A percentile compares a stretch with the other conserved stretches of the same genome.
Evolutionary conservation across 1,139 yeast genomes (phyloP).

Genomic region (Kurtzmaniella natalensis): DNA sequence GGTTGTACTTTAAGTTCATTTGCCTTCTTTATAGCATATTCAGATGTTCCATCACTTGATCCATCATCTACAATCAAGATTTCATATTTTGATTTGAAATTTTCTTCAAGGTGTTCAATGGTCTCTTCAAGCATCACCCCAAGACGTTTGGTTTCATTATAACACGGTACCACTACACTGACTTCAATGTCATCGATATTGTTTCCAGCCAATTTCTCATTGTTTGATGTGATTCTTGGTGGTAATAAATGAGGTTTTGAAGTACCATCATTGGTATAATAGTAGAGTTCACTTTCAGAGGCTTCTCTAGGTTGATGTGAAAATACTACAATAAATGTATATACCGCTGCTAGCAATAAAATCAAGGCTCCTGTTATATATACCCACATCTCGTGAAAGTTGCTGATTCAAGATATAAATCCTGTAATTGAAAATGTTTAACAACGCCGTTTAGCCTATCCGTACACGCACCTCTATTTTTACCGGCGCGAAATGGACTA

Average conservation of each 20-base stretch:
- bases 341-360: constrained; percentile 20
- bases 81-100: constrained; percentile 51
- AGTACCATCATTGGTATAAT: constrained; percentile 34
- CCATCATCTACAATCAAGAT: constrained; percentile 90
- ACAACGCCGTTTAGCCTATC: too few relatives aligned
- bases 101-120: constrained; percentile 46
- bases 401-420: too few relatives aligned
- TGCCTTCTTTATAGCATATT: constrained; percentile 69
- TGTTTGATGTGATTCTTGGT: constrained; percentile 18
- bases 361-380: too few relatives aligned
- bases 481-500: too few relatives aligned
- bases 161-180: constrained; percentile 87
- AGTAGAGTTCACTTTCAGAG: constrained; percentile 46
- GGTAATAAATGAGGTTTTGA: constrained; percentile 22
- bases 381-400: too few relatives aligned
- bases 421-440: too few relatives aligned
- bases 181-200: constrained; percentile 36
- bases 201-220: constrained; percentile 6
- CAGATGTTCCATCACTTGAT: constrained; percentile 74
- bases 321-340: constrained; percentile 41
- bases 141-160: constrained; percentile 75
- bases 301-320: constrained; percentile 66
- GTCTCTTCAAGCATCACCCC: constrained; percentile 77
- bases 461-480: too few relatives aligned
- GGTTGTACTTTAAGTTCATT: constrained; percentile 44